Evolutionary conservation across 306 rosid genomes (phyloP), one percentile per base, ranked within the genome.

Genomic region (Glycine soja): DNA sequence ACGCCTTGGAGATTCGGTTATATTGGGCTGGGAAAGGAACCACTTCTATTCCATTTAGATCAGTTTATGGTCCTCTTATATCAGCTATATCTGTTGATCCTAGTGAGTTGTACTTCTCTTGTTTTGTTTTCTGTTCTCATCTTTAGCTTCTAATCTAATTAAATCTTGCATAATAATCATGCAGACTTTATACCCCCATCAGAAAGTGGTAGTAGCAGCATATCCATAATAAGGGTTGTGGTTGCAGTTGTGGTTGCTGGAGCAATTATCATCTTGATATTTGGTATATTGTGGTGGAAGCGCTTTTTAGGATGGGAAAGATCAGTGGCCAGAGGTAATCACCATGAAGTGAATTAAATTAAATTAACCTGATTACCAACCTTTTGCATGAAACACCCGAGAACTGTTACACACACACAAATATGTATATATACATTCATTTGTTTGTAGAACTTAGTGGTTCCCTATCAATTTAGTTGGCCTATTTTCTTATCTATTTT

Each of bases 21-120:
- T 13, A 15, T 61, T 83, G 79, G 82, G 79, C 86, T 11, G 86
- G 83, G 38, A 79, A 86, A 75, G 95, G 95, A 45, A 91, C 95
- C 5, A 86, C 88, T 18, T 46, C 43, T 38, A 70, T 82, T 56
- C 89, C 87, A n/a, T 43, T 73, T 63, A 56, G 65, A 72, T 75
- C 84, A 9, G 85, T 86, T 8, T 83, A 86, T 75, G 89, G 89
- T 42, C 89, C 89, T 56, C 80, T 86, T 34, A 79, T 86, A 79
- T 86, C 89, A 19, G 89, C 89, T 70, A 86, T 86, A 45, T 79
- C 89, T 8, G 74, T 82, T n/a, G 52, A 80, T 79, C 52, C 86
- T 48, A 75, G 89, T 86, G 24, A 32, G 86, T 77, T 76, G 24
- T 62, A 43, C 57, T 78, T 75, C 16, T 46, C 53, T 48, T 5